A percentile compares a stretch with the other conserved stretches of the same genome.
Evolutionary conservation across 768 basidiomycete genomes (phyloP).

Genomic region (Terana coerulea): DNA sequence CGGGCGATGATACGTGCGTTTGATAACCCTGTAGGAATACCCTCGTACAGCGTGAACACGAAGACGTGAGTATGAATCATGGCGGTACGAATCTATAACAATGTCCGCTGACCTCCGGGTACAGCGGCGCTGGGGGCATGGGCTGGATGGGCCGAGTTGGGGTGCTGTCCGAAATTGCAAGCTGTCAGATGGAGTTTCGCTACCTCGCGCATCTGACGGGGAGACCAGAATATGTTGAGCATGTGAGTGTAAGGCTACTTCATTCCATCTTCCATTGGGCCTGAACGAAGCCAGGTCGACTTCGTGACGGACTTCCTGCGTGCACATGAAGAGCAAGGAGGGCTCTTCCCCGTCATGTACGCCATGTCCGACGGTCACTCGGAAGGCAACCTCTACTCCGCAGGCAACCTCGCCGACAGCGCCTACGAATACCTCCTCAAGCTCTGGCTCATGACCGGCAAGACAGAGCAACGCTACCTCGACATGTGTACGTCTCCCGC

Average conservation of each 20-base stretch:
- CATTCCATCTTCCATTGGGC: neutral
- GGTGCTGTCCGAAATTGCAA: constrained; percentile 71
- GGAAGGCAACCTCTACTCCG: constrained; percentile 10
- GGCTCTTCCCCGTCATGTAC: constrained; percentile 20
- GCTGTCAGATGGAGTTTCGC: constrained; percentile 80
- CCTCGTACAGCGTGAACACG: constrained; percentile 66
- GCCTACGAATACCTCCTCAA: constrained; percentile 79
- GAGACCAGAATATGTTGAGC: constrained; percentile 54
- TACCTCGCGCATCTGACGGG: constrained; percentile 83
- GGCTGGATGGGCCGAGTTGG: constrained; percentile 32
- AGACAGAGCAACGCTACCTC: constrained; percentile 55
- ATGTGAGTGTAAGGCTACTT: constrained; percentile 36
- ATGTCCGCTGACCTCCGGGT: neutral
- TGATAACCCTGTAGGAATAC: constrained; percentile 63
- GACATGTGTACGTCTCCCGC: constrained; percentile 57
- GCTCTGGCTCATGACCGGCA: constrained; percentile 66
- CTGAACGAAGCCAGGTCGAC: constrained; percentile 35
- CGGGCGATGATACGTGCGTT: constrained; percentile 70
- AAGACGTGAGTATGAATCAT: constrained; percentile 38
- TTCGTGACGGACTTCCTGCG: constrained; percentile 45
- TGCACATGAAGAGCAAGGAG: constrained; percentile 11
- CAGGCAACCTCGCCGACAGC: constrained; percentile 42
- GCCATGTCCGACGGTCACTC: constrained; percentile 4
- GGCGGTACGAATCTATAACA: neutral
- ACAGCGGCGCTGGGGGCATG: constrained; percentile 38